phyloP scores from a whole-genome alignment of 345 rosid species.

The Noccaea caerulescens region DNA sequence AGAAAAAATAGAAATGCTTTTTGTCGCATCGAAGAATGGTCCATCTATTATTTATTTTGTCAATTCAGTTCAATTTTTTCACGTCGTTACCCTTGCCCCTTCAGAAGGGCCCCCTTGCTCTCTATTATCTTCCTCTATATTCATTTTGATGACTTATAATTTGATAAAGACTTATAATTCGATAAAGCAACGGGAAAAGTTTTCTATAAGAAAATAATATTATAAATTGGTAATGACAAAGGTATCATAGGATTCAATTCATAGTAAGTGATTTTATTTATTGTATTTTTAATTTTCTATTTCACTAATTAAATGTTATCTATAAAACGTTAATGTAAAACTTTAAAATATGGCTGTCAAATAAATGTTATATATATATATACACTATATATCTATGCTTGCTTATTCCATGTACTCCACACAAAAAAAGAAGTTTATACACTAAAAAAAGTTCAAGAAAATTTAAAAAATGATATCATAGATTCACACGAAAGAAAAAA shows the following conservation, averaged over 20 bases:
- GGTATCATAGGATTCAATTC: too few relatives aligned
- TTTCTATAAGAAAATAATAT: too few relatives aligned
- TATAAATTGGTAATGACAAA: too few relatives aligned
- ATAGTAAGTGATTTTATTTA: too few relatives aligned
- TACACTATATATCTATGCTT: not conserved
- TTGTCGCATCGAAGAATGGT: constrained; percentile 35
- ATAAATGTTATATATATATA: too few relatives aligned
- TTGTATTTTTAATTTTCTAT: too few relatives aligned
- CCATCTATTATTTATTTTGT: constrained; percentile 11
- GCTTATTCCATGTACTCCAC: constrained; percentile 29
- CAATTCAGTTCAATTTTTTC: constrained; percentile 2
- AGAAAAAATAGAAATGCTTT: constrained; percentile 15
- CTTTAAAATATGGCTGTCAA: too few relatives aligned
- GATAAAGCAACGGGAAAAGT: too few relatives aligned
- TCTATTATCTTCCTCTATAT: not conserved
- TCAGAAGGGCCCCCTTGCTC: not conserved
- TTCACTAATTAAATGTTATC: too few relatives aligned
- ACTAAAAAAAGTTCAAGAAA: not conserved
- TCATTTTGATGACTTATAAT: not conserved
- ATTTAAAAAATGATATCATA: not conserved
- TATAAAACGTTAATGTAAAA: too few relatives aligned
- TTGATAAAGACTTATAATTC: not conserved
- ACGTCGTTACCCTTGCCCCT: not conserved
- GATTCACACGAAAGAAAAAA: not conserved
- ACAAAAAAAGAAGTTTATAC: not conserved